These are phyloP conservation scores for Auriscalpium microsporum DNA, from an alignment of 768 basidiomycete genomes.

Conservation along the genomic window DNA sequence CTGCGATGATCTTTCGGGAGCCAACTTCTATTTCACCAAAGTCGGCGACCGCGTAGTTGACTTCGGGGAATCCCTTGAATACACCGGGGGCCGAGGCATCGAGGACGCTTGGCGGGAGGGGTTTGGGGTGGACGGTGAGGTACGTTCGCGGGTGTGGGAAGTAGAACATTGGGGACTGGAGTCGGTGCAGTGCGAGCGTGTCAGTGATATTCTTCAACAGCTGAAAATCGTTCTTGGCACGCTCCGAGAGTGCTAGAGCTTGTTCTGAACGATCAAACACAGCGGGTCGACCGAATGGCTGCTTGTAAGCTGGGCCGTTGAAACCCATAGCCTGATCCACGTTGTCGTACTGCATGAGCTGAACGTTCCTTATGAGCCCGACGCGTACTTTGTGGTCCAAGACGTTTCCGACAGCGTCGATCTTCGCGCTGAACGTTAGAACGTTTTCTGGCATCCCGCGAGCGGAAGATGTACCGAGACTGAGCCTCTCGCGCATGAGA, in stretches of 20 bases:
- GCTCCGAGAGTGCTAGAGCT: not conserved
- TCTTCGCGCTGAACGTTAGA: conserved; percentile 72
- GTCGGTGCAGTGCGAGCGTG: too few relatives aligned
- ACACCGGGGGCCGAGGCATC: conserved; percentile 8
- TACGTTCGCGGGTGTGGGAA: too few relatives aligned
- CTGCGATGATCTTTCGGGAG: conserved; percentile 54
- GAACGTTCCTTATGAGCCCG: conserved; percentile 65
- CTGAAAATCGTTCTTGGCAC: conserved; percentile 20
- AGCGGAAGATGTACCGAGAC: conserved; percentile 32
- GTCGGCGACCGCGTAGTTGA: conserved; percentile 36
- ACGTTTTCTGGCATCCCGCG: conserved; percentile 42
- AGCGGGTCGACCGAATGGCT: conserved; percentile 37
- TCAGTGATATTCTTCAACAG: not conserved
- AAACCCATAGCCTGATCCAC: conserved; percentile 47
- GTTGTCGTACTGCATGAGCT: conserved; percentile 53
- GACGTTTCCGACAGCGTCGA: conserved; percentile 56
- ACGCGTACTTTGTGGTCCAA: conserved; percentile 62
- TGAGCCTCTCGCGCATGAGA: conserved; percentile 42
- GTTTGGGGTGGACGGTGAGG: conserved; percentile 22
- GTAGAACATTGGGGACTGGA: too few relatives aligned
- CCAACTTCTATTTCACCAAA: conserved; percentile 26
- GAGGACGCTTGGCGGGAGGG: conserved; percentile 4
- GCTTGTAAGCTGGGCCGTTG: conserved; percentile 7
- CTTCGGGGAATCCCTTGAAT: conserved; percentile 42
- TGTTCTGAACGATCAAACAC: not conserved